Conservation (phyloP, 768 basidiomycete genomes). For the Hortiboletus flavorubellus region DNA sequence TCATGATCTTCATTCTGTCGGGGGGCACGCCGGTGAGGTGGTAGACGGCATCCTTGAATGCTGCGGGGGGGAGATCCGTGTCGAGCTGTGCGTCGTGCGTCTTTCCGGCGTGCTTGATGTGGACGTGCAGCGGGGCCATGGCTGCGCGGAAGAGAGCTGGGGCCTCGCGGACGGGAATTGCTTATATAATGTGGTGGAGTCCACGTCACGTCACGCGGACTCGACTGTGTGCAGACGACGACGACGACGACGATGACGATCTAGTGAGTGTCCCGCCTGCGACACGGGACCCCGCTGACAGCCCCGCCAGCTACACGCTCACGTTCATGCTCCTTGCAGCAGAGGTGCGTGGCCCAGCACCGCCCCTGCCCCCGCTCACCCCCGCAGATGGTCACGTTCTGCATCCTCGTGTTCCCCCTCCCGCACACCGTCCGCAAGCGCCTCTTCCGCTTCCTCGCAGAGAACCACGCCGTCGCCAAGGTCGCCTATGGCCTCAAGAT, state of each 20-base stretch:
- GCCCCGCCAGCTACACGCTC: constrained; percentile 61
- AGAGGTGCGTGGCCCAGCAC: constrained; percentile 43
- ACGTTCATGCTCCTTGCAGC: constrained; percentile 79
- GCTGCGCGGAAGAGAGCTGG: not conserved
- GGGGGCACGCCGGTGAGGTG: constrained; percentile 80
- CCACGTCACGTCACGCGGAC: constrained; percentile 26
- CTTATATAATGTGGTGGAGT: constrained; percentile 21
- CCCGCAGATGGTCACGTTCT: constrained; percentile 75
- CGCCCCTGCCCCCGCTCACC: not conserved
- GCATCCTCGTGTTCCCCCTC: constrained; percentile 79
- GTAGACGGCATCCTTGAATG: constrained; percentile 83
- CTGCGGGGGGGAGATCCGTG: constrained; percentile 59
- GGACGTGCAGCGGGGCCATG: constrained; percentile 72
- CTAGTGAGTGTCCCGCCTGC: constrained; percentile 33
- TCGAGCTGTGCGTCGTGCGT: constrained; percentile 68
- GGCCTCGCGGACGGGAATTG: constrained; percentile 30
- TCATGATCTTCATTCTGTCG: constrained; percentile 96
- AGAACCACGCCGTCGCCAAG: constrained; percentile 71
- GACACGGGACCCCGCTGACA: not conserved
- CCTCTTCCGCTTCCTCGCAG: constrained; percentile 69
- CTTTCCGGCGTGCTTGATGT: constrained; percentile 91
- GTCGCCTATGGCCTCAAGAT: constrained; percentile 91
- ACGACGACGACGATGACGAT: constrained; percentile 40
- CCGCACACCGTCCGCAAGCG: constrained; percentile 69
- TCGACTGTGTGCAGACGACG: not conserved